Percentiles rank a stretch among this genome's conserved stretches.
phyloP scores from a whole-genome alignment of 2,329 filamentous ascomycete species.

The Pseudogymnoascus sp. region DNA sequence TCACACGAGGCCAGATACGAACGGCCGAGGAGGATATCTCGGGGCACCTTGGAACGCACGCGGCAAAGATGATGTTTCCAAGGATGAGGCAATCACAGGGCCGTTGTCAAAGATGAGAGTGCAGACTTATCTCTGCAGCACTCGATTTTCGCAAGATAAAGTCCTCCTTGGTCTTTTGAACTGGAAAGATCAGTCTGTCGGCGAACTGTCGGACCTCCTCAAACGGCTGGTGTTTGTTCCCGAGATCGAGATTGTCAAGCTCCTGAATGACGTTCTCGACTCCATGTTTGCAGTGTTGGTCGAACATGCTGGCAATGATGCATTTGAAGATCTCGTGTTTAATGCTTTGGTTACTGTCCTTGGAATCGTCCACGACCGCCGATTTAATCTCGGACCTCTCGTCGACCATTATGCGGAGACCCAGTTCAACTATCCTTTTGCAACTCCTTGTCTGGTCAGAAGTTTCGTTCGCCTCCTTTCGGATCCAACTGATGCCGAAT shows the following conservation, averaged over 20 bases:
- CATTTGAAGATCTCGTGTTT: slow-evolving; percentile 89
- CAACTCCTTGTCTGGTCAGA: slow-evolving; percentile 77
- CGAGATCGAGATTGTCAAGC: slow-evolving; percentile 95
- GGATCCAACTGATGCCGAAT: slow-evolving; percentile 75
- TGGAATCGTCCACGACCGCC: slow-evolving; percentile 86
- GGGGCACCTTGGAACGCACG: slow-evolving; percentile 71
- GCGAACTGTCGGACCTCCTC: slow-evolving; percentile 66
- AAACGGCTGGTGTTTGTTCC: slow-evolving; percentile 86
- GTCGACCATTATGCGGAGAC: slow-evolving; percentile 87
- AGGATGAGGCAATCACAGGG: slow-evolving; percentile 67
- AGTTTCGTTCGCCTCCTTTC: slow-evolving; percentile 80
- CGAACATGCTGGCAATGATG: slow-evolving; percentile 83
- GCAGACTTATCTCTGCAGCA: slow-evolving; percentile 87
- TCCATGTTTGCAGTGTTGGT: slow-evolving; percentile 86
- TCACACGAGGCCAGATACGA: slow-evolving; percentile 49
- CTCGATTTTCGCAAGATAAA: slow-evolving; percentile 87
- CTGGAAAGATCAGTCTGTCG: slow-evolving; percentile 71
- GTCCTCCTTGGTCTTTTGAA: slow-evolving; percentile 74
- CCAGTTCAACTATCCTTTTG: slow-evolving; percentile 88
- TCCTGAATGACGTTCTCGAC: slow-evolving; percentile 82
- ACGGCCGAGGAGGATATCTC: slow-evolving; percentile 80
- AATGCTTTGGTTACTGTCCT: slow-evolving; percentile 82
- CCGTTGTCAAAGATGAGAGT: slow-evolving; percentile 73
- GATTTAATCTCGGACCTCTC: slow-evolving; percentile 84
- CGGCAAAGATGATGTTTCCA: slow-evolving; percentile 57